These are phyloP conservation scores for Aspergillus avenaceus DNA, from an alignment of 495 filamentous ascomycete species.

Conservation along the genomic window DNA sequence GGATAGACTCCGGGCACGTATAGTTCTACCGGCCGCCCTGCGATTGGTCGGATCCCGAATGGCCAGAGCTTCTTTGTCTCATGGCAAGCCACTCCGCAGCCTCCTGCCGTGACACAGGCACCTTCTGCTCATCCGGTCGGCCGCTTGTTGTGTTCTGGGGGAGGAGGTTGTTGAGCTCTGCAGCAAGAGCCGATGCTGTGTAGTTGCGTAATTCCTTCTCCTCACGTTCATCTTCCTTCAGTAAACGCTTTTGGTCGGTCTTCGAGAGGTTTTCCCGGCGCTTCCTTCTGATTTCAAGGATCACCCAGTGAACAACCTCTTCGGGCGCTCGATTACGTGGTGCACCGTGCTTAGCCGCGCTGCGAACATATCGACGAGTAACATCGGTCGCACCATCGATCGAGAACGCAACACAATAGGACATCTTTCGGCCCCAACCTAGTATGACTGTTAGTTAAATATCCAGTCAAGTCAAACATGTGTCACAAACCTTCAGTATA, in stretches of 20 bases:
- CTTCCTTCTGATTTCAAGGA: slow-evolving; percentile 81
- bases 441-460: background rate
- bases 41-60: slow-evolving; percentile 36
- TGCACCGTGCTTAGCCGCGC: slow-evolving; percentile 63
- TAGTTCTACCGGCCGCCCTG: slow-evolving; percentile 29
- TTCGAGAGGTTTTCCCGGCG: slow-evolving; percentile 76
- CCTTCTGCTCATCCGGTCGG: slow-evolving; percentile 38
- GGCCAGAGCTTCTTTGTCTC: slow-evolving; percentile 50
- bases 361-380: slow-evolving; percentile 91
- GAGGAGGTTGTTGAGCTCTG: slow-evolving; percentile 52
- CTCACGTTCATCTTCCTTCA: slow-evolving; percentile 86
- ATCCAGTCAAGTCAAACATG: background rate
- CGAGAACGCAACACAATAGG: slow-evolving; percentile 95
- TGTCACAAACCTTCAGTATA: slow-evolving; percentile 73
- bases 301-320: slow-evolving; percentile 82
- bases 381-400: slow-evolving; percentile 94
- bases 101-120: slow-evolving; percentile 50
- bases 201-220: slow-evolving; percentile 77
- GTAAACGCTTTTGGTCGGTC: slow-evolving; percentile 71
- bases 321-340: slow-evolving; percentile 74
- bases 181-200: slow-evolving; percentile 67
- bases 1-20: background rate
- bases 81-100: slow-evolving; percentile 63
- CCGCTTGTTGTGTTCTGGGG: slow-evolving; percentile 29
- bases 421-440: slow-evolving; percentile 90